Percentiles rank a stretch among this genome's conserved stretches.
Conservation (phyloP, 257 asterid genomes). For the Scutellaria baicalensis region DNA sequence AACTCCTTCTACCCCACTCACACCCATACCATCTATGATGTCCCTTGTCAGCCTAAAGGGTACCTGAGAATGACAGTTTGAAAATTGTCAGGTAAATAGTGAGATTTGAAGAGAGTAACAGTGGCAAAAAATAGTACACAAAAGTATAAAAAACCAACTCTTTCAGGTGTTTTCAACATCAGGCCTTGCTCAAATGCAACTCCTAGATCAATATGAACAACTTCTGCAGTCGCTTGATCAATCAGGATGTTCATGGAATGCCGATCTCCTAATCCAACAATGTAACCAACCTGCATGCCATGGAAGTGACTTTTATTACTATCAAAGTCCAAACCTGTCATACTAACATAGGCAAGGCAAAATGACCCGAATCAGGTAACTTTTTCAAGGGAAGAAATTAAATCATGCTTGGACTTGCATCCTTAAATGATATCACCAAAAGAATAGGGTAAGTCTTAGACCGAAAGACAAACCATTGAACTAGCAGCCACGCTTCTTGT, state of each 20-base stretch:
- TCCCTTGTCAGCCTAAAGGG: slow-evolving; percentile 95
- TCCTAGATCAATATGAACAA: slow-evolving; percentile 94
- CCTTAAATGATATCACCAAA: neutral
- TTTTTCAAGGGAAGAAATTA: slow-evolving; percentile 6
- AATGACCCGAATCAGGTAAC: neutral
- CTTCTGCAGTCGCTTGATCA: slow-evolving; percentile 97
- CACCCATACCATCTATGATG: slow-evolving; percentile 95
- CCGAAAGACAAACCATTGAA: slow-evolving; percentile 70
- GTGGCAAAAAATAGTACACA: slow-evolving; percentile 9
- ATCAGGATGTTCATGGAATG: slow-evolving; percentile 91
- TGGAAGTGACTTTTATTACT: neutral
- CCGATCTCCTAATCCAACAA: slow-evolving; percentile 97
- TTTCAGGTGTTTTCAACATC: slow-evolving; percentile 98
- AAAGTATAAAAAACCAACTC: slow-evolving; percentile 38
- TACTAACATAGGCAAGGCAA: slow-evolving; percentile 3
- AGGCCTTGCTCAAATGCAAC: slow-evolving; percentile 99
- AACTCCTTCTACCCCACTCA: slow-evolving; percentile 97
- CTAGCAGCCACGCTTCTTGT: slow-evolving; percentile 98
- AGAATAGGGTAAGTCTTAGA: neutral
- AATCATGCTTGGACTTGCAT: neutral
- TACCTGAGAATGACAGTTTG: slow-evolving; percentile 40
- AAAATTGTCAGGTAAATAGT: slow-evolving; percentile 4
- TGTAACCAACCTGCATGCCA: slow-evolving; percentile 80
- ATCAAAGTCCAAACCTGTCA: neutral
- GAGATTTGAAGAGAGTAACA: neutral